Conservation (phyloP, 2,329 filamentous ascomycete genomes). For the Fusarium sulawesiense region DNA sequence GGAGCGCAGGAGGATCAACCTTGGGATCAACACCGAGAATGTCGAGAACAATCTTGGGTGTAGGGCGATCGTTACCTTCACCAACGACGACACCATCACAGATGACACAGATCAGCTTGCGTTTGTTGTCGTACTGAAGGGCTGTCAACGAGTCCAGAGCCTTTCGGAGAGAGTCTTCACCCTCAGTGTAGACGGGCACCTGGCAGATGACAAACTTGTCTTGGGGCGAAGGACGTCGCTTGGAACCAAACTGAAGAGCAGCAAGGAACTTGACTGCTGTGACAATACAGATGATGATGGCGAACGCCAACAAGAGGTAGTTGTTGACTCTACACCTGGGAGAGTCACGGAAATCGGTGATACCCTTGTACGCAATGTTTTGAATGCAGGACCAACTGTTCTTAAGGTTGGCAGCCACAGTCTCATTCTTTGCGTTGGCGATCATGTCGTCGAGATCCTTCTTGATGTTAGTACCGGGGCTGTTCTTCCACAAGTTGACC, state of each 20-base stretch:
- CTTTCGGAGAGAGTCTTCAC: constrained; percentile 92
- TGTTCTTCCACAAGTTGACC: constrained; percentile 74
- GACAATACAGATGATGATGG: constrained; percentile 83
- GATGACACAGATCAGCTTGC: constrained; percentile 95
- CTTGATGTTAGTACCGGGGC: constrained; percentile 84
- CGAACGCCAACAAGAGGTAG: constrained; percentile 88
- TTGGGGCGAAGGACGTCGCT: constrained; percentile 87
- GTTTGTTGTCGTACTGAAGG: constrained; percentile 96
- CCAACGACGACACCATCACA: constrained; percentile 98
- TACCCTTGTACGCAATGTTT: constrained; percentile 84
- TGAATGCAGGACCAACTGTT: constrained; percentile 85
- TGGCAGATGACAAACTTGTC: constrained; percentile 99
- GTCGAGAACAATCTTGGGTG: constrained; percentile 96
- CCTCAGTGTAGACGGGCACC: constrained; percentile 97
- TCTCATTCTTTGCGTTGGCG: constrained; percentile 62
- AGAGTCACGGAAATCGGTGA: constrained; percentile 83
- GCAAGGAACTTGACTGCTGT: constrained; percentile 91
- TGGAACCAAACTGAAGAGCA: constrained; percentile 92
- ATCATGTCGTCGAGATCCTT: constrained; percentile 69
- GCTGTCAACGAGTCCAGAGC: constrained; percentile 94
- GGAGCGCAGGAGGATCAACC: constrained; percentile 91
- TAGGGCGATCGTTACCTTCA: constrained; percentile 94
- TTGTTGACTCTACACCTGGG: constrained; percentile 87
- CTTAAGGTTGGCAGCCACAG: constrained; percentile 60
- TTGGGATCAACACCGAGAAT: constrained; percentile 98